Conservation (phyloP, 2,329 filamentous ascomycete genomes). For the Epichloe amarillans region DNA sequence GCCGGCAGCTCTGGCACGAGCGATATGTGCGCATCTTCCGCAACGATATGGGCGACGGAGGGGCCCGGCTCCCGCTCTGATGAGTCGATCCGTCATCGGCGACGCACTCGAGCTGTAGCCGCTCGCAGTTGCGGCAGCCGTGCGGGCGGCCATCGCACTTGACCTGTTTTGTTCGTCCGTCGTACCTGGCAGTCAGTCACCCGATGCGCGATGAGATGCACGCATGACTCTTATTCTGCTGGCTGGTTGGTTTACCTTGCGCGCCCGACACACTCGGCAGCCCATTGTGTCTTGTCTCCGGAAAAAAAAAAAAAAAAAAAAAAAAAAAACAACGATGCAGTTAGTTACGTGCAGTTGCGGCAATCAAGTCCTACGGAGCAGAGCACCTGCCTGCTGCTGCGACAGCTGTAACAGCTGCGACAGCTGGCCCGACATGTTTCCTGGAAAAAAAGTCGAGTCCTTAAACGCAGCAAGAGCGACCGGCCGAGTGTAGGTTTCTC, state of each 20-base stretch:
- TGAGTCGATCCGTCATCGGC: conserved; percentile 20
- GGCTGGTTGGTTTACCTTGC: conserved; percentile 18
- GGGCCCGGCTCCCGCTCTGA: conserved; percentile 13
- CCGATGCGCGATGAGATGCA: neutral
- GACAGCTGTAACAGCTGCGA: too few species aligned
- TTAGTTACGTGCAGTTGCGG: neutral
- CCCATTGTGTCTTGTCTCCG: conserved; percentile 19
- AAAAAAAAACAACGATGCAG: neutral
- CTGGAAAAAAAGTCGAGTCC: neutral
- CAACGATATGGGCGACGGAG: conserved; percentile 17
- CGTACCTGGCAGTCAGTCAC: too few species aligned
- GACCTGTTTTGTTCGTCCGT: conserved; percentile 15
- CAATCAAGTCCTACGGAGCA: too few species aligned
- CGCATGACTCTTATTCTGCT: neutral
- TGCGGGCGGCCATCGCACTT: conserved; percentile 29
- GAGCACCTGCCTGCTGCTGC: too few species aligned
- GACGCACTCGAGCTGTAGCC: conserved; percentile 28
- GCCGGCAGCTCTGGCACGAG: conserved; percentile 25
- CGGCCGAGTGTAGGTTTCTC: neutral
- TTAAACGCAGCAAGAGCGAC: conserved; percentile 2
- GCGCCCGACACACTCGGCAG: conserved; percentile 27
- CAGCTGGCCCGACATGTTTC: neutral
- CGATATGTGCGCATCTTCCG: conserved; percentile 28
- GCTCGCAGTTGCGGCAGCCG: conserved; percentile 29
- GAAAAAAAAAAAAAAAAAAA: too few species aligned